Evolutionary conservation across 2,329 filamentous ascomycete genomes (phyloP).

Genomic region (Plenodomus tracheiphilus): DNA sequence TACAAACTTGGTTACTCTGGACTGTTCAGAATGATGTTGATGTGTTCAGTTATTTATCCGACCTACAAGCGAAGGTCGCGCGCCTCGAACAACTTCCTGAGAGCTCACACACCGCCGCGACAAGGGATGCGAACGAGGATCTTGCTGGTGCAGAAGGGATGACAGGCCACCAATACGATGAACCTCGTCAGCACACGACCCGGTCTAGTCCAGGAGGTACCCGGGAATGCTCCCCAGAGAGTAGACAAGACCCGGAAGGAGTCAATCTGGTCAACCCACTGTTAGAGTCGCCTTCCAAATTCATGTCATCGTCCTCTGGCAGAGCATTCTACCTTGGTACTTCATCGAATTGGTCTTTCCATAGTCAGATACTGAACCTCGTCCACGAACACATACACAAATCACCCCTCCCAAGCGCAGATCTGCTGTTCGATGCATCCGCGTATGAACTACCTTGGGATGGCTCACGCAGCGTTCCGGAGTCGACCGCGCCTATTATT

Average conservation of each 20-base stretch:
- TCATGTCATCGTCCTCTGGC: constrained; percentile 30
- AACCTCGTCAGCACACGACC: background rate
- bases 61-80: constrained; percentile 28
- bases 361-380: constrained; percentile 54
- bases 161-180: background rate
- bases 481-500: constrained; percentile 44
- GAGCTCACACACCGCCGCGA: background rate
- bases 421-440: constrained; percentile 55
- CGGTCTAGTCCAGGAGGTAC: constrained; percentile 19
- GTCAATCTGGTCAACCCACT: constrained; percentile 31
- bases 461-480: constrained; percentile 39
- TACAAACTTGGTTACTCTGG: background rate
- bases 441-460: constrained; percentile 59
- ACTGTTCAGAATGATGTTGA: background rate
- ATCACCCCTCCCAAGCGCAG: constrained; percentile 48
- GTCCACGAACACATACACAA: constrained; percentile 53
- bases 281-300: constrained; percentile 29
- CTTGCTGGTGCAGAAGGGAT: background rate
- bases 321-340: constrained; percentile 54
- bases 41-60: constrained; percentile 28
- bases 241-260: constrained; percentile 19
- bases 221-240: constrained; percentile 22
- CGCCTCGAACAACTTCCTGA: constrained; percentile 14
- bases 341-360: constrained; percentile 62
- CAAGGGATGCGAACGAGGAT: background rate